Evolutionary conservation across 2,329 filamentous ascomycete species (phyloP).

Genomic region (Beauveria bassiana): DNA sequence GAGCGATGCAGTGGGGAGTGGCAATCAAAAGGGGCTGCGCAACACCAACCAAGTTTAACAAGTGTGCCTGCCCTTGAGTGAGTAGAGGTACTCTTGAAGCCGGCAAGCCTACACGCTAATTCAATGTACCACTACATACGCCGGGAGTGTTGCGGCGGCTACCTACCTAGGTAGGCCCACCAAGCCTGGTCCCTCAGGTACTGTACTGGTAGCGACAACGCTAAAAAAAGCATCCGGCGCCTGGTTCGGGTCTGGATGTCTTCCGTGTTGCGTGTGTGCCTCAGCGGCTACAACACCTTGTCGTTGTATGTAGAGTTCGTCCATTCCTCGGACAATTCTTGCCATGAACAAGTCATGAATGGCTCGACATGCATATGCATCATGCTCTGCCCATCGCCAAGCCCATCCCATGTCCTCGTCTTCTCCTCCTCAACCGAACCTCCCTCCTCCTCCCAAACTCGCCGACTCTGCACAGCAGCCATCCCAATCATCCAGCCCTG

Average conservation of each 20-base stretch:
- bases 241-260: neutral
- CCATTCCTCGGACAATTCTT: neutral
- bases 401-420: neutral
- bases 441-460: neutral
- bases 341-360: neutral
- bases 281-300: neutral
- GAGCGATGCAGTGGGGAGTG: constrained; percentile 8
- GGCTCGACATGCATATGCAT: neutral
- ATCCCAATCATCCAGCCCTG: neutral
- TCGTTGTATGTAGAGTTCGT: neutral
- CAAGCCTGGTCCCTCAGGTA: neutral
- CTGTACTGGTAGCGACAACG: neutral
- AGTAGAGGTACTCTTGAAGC: too few species aligned
- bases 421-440: neutral
- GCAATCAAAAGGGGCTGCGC: constrained; percentile 13
- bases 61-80: neutral
- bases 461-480: neutral
- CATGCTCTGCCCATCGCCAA: neutral
- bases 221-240: neutral
- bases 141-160: neutral
- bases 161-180: neutral
- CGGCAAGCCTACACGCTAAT: too few species aligned
- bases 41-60: constrained; percentile 1
- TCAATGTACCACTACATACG: neutral
- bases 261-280: neutral